phyloP scores from a whole-genome alignment of 2,329 filamentous ascomycete genomes.

The Fusarium caatingaense region DNA sequence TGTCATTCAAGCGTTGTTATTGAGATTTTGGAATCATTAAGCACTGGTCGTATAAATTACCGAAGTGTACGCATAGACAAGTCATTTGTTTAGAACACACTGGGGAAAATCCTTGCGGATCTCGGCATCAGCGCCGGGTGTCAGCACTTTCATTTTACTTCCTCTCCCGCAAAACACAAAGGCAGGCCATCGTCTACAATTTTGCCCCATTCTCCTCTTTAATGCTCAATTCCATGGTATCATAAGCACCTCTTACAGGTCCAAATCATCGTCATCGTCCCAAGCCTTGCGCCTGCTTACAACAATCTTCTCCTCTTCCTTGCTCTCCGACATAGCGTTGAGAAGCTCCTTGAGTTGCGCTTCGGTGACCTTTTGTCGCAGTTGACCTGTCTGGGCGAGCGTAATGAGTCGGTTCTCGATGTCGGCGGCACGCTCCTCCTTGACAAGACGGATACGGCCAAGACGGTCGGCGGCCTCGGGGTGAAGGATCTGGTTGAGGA shows the following conservation, averaged over 20 bases:
- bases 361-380: slow-evolving; percentile 89
- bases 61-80: not conserved
- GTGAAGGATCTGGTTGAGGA: slow-evolving; percentile 92
- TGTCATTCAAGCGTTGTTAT: slow-evolving; percentile 14
- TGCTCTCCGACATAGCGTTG: slow-evolving; percentile 82
- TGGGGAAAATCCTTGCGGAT: not conserved
- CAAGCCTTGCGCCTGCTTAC: slow-evolving; percentile 84
- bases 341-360: slow-evolving; percentile 93
- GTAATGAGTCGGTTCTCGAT: slow-evolving; percentile 94
- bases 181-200: slow-evolving; percentile 15
- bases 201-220: not conserved
- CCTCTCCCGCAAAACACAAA: slow-evolving; percentile 12
- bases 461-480: slow-evolving; percentile 94
- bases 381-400: slow-evolving; percentile 88
- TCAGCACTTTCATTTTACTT: slow-evolving; percentile 11
- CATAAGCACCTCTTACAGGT: slow-evolving; percentile 57
- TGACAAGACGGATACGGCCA: slow-evolving; percentile 93
- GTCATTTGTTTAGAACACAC: not conserved
- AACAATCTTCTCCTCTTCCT: slow-evolving; percentile 86
- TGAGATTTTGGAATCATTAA: not conserved
- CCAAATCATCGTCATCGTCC: slow-evolving; percentile 85
- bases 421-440: slow-evolving; percentile 88
- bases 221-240: slow-evolving; percentile 24
- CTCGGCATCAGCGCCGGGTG: not conserved
- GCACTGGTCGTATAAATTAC: not conserved